Conservation (phyloP, 2,329 filamentous ascomycete genomes). For the Capronia americana region DNA sequence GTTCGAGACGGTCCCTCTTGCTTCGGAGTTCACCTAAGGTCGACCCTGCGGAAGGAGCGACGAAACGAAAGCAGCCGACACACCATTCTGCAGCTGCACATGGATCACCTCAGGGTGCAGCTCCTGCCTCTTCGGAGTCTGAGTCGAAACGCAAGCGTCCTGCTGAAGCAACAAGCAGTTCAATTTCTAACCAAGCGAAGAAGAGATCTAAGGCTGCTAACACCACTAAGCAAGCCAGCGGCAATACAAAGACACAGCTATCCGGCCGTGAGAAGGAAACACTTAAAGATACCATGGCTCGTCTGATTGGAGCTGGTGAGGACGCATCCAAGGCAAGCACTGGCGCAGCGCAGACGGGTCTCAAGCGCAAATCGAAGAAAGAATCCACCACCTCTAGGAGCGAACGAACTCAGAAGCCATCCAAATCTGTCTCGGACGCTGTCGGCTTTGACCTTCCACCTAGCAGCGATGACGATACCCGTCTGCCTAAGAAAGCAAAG, state of each 20-base stretch:
- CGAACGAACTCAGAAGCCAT: constrained; percentile 7
- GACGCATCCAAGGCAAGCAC: not conserved
- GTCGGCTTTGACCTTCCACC: constrained; percentile 28
- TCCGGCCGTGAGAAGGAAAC: not conserved
- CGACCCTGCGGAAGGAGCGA: constrained; percentile 3
- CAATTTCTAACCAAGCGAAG: not conserved
- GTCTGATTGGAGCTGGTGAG: not conserved
- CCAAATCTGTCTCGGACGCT: not conserved
- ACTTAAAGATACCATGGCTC: constrained; percentile 12
- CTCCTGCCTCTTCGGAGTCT: not conserved
- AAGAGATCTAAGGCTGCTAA: not conserved
- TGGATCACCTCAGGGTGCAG: not conserved
- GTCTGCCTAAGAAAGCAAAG: constrained; percentile 25
- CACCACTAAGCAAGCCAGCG: not conserved
- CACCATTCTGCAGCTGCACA: not conserved
- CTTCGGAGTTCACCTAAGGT: not conserved
- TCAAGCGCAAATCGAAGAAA: constrained; percentile 26
- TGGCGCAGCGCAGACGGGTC: constrained; percentile 7
- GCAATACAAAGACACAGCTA: not conserved
- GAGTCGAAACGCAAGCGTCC: not conserved
- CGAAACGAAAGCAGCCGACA: not conserved
- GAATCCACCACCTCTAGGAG: not conserved
- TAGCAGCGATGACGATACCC: constrained; percentile 11
- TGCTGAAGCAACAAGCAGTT: not conserved
- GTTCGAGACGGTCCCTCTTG: not conserved